Percentiles rank a stretch among this genome's conserved stretches.
Evolutionary conservation across 805 yeast genomes (phyloP).

Genomic region (Lachancea sp.): DNA sequence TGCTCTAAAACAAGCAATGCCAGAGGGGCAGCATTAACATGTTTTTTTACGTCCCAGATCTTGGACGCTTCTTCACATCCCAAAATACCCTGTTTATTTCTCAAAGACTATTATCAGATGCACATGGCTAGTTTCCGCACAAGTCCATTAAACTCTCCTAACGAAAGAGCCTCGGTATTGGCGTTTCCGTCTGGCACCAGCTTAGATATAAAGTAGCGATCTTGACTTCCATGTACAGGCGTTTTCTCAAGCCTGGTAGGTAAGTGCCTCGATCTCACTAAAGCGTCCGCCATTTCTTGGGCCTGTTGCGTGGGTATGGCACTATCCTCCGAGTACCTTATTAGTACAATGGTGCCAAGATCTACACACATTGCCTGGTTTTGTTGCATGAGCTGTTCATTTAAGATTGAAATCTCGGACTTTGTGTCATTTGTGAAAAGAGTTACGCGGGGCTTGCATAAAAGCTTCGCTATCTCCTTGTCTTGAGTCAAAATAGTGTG

Average conservation of each 20-base stretch:
- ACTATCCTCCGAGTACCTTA: slow-evolving; percentile 9
- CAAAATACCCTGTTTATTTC: background rate
- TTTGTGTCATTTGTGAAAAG: background rate
- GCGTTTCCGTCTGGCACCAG: slow-evolving; percentile 11
- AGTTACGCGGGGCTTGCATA: slow-evolving; percentile 7
- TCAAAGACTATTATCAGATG: background rate
- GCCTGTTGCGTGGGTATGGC: background rate
- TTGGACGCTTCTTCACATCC: too few relatives aligned
- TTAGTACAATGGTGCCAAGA: slow-evolving; percentile 15
- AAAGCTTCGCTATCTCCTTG: slow-evolving; percentile 2
- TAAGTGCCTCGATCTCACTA: background rate
- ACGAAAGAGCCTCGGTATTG: slow-evolving; percentile 15
- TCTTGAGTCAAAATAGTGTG: slow-evolving; percentile 8
- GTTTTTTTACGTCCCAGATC: too few relatives aligned
- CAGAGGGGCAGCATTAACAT: too few relatives aligned
- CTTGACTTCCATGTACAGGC: slow-evolving; percentile 14
- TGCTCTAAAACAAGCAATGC: too few relatives aligned
- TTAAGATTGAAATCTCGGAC: background rate
- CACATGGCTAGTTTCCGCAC: slow-evolving; percentile 3
- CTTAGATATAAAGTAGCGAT: slow-evolving; percentile 16
- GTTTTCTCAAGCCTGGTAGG: slow-evolving; percentile 4
- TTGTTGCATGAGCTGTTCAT: slow-evolving; percentile 8
- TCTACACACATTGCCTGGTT: slow-evolving; percentile 12
- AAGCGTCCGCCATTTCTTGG: background rate
- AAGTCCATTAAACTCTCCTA: slow-evolving; percentile 5